Evolutionary conservation across 2,329 filamentous ascomycete genomes (phyloP), one percentile per base, ranked within the genome.

Genomic region (Microdochium nivale): DNA sequence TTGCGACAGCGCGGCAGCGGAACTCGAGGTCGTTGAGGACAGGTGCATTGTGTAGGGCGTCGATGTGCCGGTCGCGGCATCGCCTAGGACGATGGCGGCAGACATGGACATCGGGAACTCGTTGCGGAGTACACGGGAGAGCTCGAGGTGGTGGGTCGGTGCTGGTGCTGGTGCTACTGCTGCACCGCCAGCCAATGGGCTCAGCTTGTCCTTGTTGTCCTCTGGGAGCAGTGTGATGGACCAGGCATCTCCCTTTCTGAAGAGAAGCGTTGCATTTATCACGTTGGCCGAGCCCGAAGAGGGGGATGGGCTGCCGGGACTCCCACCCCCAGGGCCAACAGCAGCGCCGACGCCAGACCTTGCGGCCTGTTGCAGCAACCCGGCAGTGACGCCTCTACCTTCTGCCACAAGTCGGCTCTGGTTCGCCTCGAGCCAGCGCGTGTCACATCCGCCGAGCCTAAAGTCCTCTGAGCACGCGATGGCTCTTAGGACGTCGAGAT

Each of bases 161-260:
- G 60, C 55, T 62, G 57, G 49, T 43, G 55, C 52, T 51, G 56
- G 44, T 54, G 57, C 43, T 52, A 59, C 51, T 3, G 65, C 53
- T 3, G 54, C 51, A 9, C 53, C 40, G 40, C 62, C 55, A 9
- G 74, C 63, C 1, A 71, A 62, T 21, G 16, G 16, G 19, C 5
- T 23, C 40, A 23, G 7, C 14, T 44, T 23, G 40, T 44, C 19
- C 21, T 44, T 44, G 40, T 5, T 44, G 40, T 44, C 19, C 19
- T 13, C 9, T 7, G 40, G 40, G 4, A 44, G 40, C 1, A 83
- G 66, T 1, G 67, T 67, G 27, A 83, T 66, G 0, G 75, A 72
- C 79, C 80, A 83, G 1, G 78, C 76, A 55, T 83, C 79, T 25
- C 79, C 79, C 62, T 78, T 80, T 33, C 78, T 71, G 62, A 84